phyloP scores from a whole-genome alignment of 2,329 filamentous ascomycete species.

The Cytospora piceae region DNA sequence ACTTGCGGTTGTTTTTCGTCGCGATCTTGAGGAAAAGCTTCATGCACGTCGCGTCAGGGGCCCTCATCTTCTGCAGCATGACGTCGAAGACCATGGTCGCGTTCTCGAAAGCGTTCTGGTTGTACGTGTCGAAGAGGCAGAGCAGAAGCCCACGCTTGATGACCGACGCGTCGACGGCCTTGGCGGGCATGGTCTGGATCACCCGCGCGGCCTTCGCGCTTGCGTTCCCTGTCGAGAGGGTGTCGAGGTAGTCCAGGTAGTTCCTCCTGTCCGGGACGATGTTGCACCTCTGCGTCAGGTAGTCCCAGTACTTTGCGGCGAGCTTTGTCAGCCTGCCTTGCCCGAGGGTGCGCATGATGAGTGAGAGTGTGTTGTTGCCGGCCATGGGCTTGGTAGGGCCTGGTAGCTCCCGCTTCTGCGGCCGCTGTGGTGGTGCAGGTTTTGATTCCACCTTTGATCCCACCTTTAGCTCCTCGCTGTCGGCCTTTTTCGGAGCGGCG shows the following conservation, averaged over 20 bases:
- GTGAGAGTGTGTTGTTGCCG: slow-evolving; percentile 64
- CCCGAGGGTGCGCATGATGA: slow-evolving; percentile 68
- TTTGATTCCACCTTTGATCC: not conserved
- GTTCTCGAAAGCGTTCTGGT: slow-evolving; percentile 67
- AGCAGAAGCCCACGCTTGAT: slow-evolving; percentile 75
- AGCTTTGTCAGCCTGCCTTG: slow-evolving; percentile 62
- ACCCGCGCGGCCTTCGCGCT: slow-evolving; percentile 64
- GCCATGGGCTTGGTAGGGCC: slow-evolving; percentile 26
- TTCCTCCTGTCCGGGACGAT: slow-evolving; percentile 74
- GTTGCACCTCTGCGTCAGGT: slow-evolving; percentile 64
- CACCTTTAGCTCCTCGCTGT: not conserved
- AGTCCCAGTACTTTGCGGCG: slow-evolving; percentile 79
- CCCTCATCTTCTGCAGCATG: slow-evolving; percentile 54
- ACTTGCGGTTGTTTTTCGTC: slow-evolving; percentile 49
- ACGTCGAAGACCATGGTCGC: slow-evolving; percentile 67
- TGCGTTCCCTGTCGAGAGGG: slow-evolving; percentile 67
- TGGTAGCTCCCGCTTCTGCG: not conserved
- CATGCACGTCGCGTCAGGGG: slow-evolving; percentile 56
- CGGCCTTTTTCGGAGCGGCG: slow-evolving; percentile 36
- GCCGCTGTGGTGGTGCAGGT: not conserved
- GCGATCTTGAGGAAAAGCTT: slow-evolving; percentile 61
- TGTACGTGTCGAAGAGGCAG: slow-evolving; percentile 77
- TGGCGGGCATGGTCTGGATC: slow-evolving; percentile 57
- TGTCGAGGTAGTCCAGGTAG: slow-evolving; percentile 68
- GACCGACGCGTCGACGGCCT: slow-evolving; percentile 52